phyloP scores from a whole-genome alignment of 495 filamentous ascomycete genomes.

The Trichoderma gamsii region DNA sequence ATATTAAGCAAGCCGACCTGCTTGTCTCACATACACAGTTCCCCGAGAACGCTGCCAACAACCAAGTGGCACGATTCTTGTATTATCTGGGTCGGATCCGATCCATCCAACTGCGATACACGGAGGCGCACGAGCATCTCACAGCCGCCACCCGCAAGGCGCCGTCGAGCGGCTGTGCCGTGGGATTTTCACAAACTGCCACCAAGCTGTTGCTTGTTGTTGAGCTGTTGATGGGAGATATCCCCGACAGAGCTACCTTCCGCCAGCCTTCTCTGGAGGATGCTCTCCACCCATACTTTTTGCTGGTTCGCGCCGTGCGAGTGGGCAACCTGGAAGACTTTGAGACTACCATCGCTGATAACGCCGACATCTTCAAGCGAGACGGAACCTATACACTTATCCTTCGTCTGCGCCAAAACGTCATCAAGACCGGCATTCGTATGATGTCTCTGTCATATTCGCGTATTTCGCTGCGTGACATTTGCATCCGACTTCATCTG shows the following conservation, averaged over 20 bases:
- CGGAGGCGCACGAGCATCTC: slow-evolving; percentile 91
- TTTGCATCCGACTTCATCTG: slow-evolving; percentile 89
- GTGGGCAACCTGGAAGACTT: slow-evolving; percentile 92
- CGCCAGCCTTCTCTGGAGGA: slow-evolving; percentile 78
- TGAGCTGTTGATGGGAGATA: slow-evolving; percentile 96
- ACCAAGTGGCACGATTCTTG: slow-evolving; percentile 92
- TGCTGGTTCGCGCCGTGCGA: slow-evolving; percentile 88
- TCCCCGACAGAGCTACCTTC: slow-evolving; percentile 91
- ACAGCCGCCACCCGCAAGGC: slow-evolving; percentile 90
- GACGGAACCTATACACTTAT: slow-evolving; percentile 96
- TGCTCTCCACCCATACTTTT: slow-evolving; percentile 83
- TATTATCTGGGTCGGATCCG: slow-evolving; percentile 96
- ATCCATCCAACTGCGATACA: slow-evolving; percentile 92
- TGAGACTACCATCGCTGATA: slow-evolving; percentile 68
- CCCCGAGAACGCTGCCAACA: slow-evolving; percentile 87
- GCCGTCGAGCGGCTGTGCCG: slow-evolving; percentile 77
- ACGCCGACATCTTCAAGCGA: slow-evolving; percentile 77
- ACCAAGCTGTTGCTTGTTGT: slow-evolving; percentile 92
- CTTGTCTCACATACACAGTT: slow-evolving; percentile 92
- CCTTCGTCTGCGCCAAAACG: slow-evolving; percentile 89
- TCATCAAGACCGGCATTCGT: slow-evolving; percentile 97
- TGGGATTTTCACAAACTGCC: slow-evolving; percentile 91
- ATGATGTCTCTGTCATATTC: slow-evolving; percentile 99
- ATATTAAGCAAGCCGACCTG: slow-evolving; percentile 94
- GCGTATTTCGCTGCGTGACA: slow-evolving; percentile 93